These are phyloP conservation scores for Solanum clarkiae DNA, from an alignment of 257 asterid species.

Conservation along the genomic window DNA sequence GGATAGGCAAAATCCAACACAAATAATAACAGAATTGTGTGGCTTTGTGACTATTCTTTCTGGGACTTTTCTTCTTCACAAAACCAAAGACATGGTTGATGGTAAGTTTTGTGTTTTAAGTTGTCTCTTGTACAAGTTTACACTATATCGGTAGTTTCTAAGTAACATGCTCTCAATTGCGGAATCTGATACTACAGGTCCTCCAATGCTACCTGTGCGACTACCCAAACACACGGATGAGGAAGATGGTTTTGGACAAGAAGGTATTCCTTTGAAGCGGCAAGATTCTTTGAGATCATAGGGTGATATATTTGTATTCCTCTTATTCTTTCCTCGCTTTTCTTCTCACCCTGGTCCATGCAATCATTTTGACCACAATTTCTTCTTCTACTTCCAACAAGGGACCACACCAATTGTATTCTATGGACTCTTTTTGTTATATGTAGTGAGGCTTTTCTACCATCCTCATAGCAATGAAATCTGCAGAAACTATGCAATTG, in stretches of 20 bases:
- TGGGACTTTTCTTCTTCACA: slow-evolving; percentile 97
- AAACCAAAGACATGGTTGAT: slow-evolving; percentile 91
- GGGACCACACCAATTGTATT: neutral
- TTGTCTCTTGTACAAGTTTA: neutral
- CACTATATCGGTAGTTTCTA: neutral
- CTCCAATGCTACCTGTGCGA: slow-evolving; percentile 17
- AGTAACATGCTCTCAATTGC: neutral
- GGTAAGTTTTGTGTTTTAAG: slow-evolving; percentile 19
- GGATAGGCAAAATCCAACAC: slow-evolving; percentile 94
- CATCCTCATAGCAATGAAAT: neutral
- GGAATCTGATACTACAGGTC: slow-evolving; percentile 20
- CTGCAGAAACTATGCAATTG: neutral
- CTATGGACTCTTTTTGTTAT: neutral
- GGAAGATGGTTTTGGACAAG: slow-evolving; percentile 55
- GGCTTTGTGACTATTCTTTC: slow-evolving; percentile 94
- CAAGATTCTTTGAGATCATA: slow-evolving; percentile 53
- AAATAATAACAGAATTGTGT: slow-evolving; percentile 88
- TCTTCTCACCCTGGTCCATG: neutral
- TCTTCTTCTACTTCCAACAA: neutral
- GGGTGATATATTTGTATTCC: slow-evolving; percentile 7
- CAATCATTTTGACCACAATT: neutral
- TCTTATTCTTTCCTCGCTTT: neutral
- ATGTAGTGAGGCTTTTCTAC: neutral
- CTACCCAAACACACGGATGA: slow-evolving; percentile 46
- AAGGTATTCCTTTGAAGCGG: slow-evolving; percentile 74